Percentiles rank a stretch among this genome's conserved stretches.
These are phyloP conservation scores for Xylaria hypoxylon DNA, from an alignment of 2,329 filamentous ascomycete genomes.

Conservation along the genomic window DNA sequence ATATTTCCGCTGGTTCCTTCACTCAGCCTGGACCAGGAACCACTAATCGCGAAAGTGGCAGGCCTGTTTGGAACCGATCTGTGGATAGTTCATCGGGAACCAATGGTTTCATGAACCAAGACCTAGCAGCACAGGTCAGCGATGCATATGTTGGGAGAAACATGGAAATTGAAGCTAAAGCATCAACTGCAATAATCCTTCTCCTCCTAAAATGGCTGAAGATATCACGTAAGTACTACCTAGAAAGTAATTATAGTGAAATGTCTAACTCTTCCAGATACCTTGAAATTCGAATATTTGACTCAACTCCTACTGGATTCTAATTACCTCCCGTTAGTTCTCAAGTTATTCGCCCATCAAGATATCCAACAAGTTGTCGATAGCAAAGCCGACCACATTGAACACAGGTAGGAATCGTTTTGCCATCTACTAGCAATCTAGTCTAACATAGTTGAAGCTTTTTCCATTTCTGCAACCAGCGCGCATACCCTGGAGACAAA, in stretches of 20 bases:
- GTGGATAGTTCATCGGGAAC: conserved; percentile 49
- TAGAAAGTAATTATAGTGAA: not conserved
- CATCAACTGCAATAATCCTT: conserved; percentile 87
- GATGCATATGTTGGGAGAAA: conserved; percentile 81
- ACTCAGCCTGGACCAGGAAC: conserved; percentile 57
- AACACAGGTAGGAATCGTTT: conserved; percentile 73
- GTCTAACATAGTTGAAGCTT: conserved; percentile 68
- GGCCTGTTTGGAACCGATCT: conserved; percentile 49
- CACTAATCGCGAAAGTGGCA: conserved; percentile 57
- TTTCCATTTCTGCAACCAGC: conserved; percentile 84
- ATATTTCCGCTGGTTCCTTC: conserved; percentile 70
- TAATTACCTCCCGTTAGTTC: conserved; percentile 90
- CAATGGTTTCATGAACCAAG: conserved; percentile 51
- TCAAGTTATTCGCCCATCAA: conserved; percentile 94
- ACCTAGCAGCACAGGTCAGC: conserved; percentile 68
- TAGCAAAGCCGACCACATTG: conserved; percentile 83
- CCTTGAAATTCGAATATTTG: conserved; percentile 95
- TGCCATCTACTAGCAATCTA: not conserved
- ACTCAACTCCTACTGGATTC: conserved; percentile 93
- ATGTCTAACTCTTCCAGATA: conserved; percentile 65
- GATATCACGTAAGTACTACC: conserved; percentile 78
- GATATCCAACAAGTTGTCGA: conserved; percentile 92
- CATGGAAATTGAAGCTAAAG: conserved; percentile 90
- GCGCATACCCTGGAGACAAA: conserved; percentile 48
- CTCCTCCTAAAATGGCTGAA: conserved; percentile 97